A percentile compares a stretch with the other conserved stretches of the same genome.
These are phyloP conservation scores for Artemisia tridentata DNA, from an alignment of 129 eudicot species.

Conservation along the genomic window DNA sequence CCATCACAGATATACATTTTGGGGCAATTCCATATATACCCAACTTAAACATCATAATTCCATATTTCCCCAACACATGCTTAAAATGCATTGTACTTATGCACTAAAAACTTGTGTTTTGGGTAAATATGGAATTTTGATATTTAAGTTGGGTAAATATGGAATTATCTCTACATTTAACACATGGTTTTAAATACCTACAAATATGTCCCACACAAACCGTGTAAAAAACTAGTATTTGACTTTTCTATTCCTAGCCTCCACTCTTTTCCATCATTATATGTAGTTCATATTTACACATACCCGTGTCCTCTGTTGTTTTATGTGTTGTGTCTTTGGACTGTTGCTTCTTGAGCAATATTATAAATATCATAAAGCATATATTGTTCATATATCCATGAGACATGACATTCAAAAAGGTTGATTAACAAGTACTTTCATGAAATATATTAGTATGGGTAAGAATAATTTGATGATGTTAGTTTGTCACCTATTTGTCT, in stretches of 20 bases:
- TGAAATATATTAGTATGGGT: background rate
- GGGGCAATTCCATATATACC: too few relatives aligned
- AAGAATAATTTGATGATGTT: background rate
- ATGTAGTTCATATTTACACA: background rate
- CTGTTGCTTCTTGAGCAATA: background rate
- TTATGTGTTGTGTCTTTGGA: background rate
- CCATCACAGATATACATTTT: background rate
- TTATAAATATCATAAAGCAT: background rate
- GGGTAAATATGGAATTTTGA: too few relatives aligned
- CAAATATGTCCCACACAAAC: background rate
- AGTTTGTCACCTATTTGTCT: background rate
- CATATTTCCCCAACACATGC: too few relatives aligned
- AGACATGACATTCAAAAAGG: background rate
- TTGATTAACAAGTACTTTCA: background rate
- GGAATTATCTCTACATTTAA: too few relatives aligned
- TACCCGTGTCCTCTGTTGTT: background rate
- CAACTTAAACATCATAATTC: too few relatives aligned
- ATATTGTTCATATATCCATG: background rate
- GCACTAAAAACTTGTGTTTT: too few relatives aligned
- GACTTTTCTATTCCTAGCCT: background rate
- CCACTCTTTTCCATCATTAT: background rate
- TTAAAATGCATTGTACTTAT: too few relatives aligned
- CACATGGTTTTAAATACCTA: background rate
- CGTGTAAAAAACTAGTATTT: background rate
- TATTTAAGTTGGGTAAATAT: too few relatives aligned